A percentile compares a stretch with the other conserved stretches of the same genome.
These are phyloP conservation scores for Hypoxylon sp. DNA, from an alignment of 2,329 filamentous ascomycete species.

Conservation along the genomic window DNA sequence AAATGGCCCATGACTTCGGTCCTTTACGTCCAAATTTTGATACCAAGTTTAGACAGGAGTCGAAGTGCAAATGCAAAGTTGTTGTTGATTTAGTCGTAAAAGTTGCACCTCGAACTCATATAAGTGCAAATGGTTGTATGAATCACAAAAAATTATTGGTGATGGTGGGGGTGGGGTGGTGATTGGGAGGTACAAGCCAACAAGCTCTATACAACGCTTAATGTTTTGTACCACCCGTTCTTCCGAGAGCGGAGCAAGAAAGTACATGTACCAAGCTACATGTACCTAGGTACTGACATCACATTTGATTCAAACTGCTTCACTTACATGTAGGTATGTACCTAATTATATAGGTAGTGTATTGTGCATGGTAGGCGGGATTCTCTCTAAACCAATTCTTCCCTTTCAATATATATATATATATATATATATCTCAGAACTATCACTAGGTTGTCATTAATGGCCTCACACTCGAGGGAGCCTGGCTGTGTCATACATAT, in stretches of 20 bases:
- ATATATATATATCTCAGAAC: background rate
- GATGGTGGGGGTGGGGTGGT: conserved; percentile 28
- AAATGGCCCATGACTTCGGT: conserved; percentile 52
- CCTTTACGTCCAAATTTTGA: background rate
- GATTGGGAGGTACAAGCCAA: conserved; percentile 16
- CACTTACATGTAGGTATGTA: too few relatives aligned
- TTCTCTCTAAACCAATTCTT: too few relatives aligned
- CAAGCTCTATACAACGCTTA: background rate
- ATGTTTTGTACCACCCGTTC: background rate
- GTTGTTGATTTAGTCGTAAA: background rate
- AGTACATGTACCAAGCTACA: conserved; percentile 5
- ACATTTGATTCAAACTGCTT: too few relatives aligned
- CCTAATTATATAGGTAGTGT: too few relatives aligned
- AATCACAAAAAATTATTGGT: conserved; percentile 23
- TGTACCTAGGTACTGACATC: background rate
- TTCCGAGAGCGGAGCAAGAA: conserved; percentile 33
- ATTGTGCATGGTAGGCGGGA: too few relatives aligned
- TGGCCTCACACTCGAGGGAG: conserved; percentile 24
- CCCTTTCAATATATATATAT: background rate
- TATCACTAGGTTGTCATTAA: background rate
- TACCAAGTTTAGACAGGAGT: background rate
- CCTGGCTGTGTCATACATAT: conserved; percentile 43
- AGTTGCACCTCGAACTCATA: background rate
- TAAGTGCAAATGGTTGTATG: background rate
- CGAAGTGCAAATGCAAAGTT: background rate